Conservation (phyloP, 2,329 filamentous ascomycete species). For the Fusarium hostae region DNA sequence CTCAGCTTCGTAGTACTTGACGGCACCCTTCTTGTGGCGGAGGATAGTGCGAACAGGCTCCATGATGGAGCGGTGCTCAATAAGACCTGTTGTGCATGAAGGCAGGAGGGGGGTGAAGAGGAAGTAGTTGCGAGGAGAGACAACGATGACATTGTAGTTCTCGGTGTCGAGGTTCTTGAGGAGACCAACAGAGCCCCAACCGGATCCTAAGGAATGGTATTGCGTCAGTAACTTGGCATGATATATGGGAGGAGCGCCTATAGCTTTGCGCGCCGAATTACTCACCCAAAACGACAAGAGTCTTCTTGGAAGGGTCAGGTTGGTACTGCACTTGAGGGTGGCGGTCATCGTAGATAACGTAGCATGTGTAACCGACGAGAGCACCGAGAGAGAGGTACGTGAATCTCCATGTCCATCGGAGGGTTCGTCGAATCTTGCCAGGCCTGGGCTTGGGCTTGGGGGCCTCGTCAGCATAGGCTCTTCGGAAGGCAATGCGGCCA, state of each 20-base stretch:
- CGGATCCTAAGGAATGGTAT: conserved; percentile 73
- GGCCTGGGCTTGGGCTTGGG: conserved; percentile 60
- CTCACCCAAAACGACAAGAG: conserved; percentile 91
- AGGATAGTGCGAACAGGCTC: conserved; percentile 97
- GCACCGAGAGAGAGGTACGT: conserved; percentile 80
- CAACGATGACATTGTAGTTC: conserved; percentile 98
- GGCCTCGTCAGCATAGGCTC: conserved; percentile 63
- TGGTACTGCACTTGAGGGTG: conserved; percentile 82
- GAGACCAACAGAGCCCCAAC: conserved; percentile 94
- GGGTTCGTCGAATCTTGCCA: conserved; percentile 71
- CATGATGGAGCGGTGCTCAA: conserved; percentile 99
- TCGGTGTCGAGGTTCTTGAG: conserved; percentile 98
- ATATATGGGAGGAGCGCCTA: conserved; percentile 16
- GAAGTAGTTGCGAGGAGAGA: conserved; percentile 99
- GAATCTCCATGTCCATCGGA: conserved; percentile 86
- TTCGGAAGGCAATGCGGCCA: conserved; percentile 55
- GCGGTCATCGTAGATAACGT: conserved; percentile 84
- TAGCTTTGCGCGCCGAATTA: conserved; percentile 14
- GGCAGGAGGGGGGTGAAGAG: conserved; percentile 97
- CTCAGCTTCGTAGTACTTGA: conserved; percentile 98
- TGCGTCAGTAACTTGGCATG: conserved; percentile 38
- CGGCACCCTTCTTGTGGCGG: conserved; percentile 90
- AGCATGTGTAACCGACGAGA: conserved; percentile 76
- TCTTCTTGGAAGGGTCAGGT: conserved; percentile 93
- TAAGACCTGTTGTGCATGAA: conserved; percentile 95